Evolutionary conservation across 2,329 filamentous ascomycete genomes (phyloP).

Genomic region (Colletotrichum sp.): DNA sequence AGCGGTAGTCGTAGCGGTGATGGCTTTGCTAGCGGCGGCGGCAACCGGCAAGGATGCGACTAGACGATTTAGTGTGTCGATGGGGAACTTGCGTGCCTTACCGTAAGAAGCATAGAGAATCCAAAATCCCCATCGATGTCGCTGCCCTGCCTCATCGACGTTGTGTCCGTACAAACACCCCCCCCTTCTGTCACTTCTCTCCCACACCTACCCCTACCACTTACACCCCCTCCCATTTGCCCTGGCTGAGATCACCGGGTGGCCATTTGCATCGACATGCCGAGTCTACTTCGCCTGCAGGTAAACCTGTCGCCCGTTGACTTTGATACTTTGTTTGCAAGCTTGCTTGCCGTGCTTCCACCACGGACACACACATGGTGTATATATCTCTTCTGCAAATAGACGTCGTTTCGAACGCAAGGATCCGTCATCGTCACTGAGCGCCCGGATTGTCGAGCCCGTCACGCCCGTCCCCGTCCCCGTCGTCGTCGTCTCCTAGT

Average conservation of each 20-base stretch:
- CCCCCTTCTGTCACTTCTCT: background rate
- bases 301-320: background rate
- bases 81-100: background rate
- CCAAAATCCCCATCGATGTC: background rate
- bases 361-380: background rate
- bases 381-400: background rate
- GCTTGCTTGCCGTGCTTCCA: background rate
- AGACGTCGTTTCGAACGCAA: background rate
- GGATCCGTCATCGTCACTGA: background rate
- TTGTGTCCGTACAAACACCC: background rate
- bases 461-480: background rate
- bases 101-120: background rate
- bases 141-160: constrained; percentile 10
- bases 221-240: background rate
- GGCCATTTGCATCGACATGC: background rate
- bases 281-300: background rate
- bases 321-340: background rate
- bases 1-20: background rate
- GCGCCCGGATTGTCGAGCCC: background rate
- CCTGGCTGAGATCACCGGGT: background rate
- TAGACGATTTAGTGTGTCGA: background rate
- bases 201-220: background rate
- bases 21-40: constrained; percentile 8
- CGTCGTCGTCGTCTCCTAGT: background rate
- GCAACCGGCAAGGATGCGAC: constrained; percentile 9